Evolutionary conservation across 495 filamentous ascomycete species (phyloP), one percentile per base, ranked within the genome.

Genomic region (Penicillium odoratum): DNA sequence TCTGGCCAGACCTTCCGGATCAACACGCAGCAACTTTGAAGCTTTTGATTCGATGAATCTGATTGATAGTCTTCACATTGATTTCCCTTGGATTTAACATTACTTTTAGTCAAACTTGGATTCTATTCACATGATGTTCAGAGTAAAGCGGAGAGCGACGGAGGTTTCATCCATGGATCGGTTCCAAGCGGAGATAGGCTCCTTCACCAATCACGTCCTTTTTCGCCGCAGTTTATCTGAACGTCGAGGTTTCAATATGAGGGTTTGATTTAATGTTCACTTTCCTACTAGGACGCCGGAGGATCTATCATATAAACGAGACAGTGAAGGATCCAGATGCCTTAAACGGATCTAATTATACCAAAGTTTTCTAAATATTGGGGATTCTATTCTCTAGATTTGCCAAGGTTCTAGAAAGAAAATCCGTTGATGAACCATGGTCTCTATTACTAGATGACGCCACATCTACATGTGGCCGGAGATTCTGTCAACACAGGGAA

Each of bases 1-100:
- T n/a, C 25, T 57, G 57, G 53, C 57, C 58, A 62, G 65, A 57
- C 51, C 63, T 47, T 21, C 21, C 46, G 51, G 52, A 50, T 51
- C 52, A 55, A 47, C 52, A 62, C 15, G 25, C 48, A n/a, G 15
- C 38, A 16, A 5, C 33, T 51, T 48, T 48, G 46, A 48, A 33
- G 31, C 46, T 48, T 48, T 48, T 48, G 26, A 48, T 48, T 29
- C 46, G 21, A 48, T 9, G 46, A 15, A 13, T 28, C n/a, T 10
- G 26, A 21, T 21, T 7, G 25, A 0, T 16, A 4, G 26, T 28
- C 4, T 25, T 7, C 7, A 18, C 21, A 45, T 21, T 21, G 21
- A 21, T 21, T 21, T 21, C 21, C 21, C 21, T 21, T 21, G 21
- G 21, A 21, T 21, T 21, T 21, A 21, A 18, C 15, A 46, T 11